These are phyloP conservation scores for Boletus rubropictus DNA, from an alignment of 768 basidiomycete genomes.

Conservation along the genomic window DNA sequence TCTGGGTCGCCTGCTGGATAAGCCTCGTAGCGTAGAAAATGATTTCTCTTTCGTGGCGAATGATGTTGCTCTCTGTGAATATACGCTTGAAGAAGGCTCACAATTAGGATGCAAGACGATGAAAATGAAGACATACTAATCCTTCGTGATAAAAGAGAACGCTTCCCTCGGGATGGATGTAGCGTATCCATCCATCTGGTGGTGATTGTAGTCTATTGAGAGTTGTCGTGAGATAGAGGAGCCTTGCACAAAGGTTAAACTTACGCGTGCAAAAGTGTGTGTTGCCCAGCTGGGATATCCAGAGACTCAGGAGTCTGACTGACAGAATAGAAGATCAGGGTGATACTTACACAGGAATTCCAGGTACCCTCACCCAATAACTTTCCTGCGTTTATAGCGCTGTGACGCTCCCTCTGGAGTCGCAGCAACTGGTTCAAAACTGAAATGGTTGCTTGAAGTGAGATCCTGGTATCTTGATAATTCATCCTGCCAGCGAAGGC, in stretches of 20 bases:
- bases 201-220: not conserved
- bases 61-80: slow-evolving; percentile 12
- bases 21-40: slow-evolving; percentile 1
- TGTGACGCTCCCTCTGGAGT: not conserved
- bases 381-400: not conserved
- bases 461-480: not conserved
- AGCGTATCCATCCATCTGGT: slow-evolving; percentile 7
- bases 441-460: not conserved
- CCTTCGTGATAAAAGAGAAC: slow-evolving; percentile 11
- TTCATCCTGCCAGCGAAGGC: not conserved
- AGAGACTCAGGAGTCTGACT: not conserved
- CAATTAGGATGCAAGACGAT: no score
- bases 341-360: not conserved
- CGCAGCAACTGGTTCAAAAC: not conserved
- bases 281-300: slow-evolving; percentile 7
- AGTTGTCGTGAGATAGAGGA: not conserved
- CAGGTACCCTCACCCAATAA: not conserved
- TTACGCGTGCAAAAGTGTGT: slow-evolving; percentile 4
- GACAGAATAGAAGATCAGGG: not conserved
- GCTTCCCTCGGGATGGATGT: slow-evolving; percentile 14
- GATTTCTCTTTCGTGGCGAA: not conserved
- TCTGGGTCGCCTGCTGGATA: slow-evolving; percentile 1
- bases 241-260: not conserved
- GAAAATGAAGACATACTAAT: slow-evolving; percentile 3
- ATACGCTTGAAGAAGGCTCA: slow-evolving; percentile 4